phyloP scores from a whole-genome alignment of 164 flowering plant genomes.

The Sextonia rubra region DNA sequence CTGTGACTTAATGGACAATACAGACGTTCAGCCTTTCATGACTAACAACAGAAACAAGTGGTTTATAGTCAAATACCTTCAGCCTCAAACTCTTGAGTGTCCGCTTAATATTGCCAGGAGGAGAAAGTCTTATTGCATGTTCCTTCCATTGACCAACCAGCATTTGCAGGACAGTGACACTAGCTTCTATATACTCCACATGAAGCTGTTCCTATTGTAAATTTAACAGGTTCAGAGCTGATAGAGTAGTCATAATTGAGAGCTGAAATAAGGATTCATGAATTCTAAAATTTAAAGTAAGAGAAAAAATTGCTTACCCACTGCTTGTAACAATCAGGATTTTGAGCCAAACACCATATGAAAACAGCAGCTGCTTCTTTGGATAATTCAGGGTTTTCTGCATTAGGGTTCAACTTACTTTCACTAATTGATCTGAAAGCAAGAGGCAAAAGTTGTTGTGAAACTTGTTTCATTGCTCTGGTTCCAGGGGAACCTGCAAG shows the following conservation, averaged over 20 bases:
- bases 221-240: background rate
- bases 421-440: slow-evolving; percentile 55
- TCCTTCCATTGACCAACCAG: slow-evolving; percentile 61
- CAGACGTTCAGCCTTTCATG: no score
- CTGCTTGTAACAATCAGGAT: slow-evolving; percentile 65
- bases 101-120: slow-evolving; percentile 42
- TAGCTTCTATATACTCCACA: slow-evolving; percentile 60
- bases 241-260: no score
- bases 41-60: no score
- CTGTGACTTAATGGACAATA: no score
- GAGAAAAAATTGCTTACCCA: slow-evolving; percentile 55
- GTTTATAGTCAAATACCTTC: slow-evolving; percentile 39
- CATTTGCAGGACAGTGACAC: slow-evolving; percentile 56
- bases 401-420: slow-evolving; percentile 33
- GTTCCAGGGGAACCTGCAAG: slow-evolving; percentile 83
- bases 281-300: background rate
- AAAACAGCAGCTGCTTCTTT: slow-evolving; percentile 59
- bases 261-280: no score
- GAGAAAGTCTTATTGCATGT: slow-evolving; percentile 36
- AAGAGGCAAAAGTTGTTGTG: slow-evolving; percentile 54
- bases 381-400: slow-evolving; percentile 59
- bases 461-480: slow-evolving; percentile 77
- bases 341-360: slow-evolving; percentile 69
- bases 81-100: slow-evolving; percentile 55
- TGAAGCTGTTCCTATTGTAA: slow-evolving; percentile 59